A percentile compares a stretch with the other conserved stretches of the same genome.
Evolutionary conservation across 1,139 yeast genomes (phyloP).

Genomic region (Groenewaldozyma sp.): DNA sequence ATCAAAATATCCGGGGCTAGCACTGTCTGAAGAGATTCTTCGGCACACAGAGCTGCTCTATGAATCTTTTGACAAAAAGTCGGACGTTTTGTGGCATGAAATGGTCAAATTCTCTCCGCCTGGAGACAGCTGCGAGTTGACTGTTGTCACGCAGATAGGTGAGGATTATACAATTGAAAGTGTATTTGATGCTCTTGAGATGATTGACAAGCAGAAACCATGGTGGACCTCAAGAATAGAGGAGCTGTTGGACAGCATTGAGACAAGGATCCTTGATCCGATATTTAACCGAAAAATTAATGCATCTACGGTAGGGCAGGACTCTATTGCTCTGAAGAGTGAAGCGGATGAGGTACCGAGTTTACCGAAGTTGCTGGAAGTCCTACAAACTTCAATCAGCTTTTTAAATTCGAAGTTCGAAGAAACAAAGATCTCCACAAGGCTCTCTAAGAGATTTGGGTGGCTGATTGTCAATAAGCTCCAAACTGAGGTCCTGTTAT

Average conservation of each 20-base stretch:
- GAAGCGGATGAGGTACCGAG: background rate
- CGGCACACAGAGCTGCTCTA: constrained; percentile 11
- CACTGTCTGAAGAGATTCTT: constrained; percentile 11
- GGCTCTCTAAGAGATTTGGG: constrained; percentile 19
- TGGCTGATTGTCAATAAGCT: constrained; percentile 16
- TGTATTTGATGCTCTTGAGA: constrained; percentile 16
- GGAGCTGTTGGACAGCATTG: constrained; percentile 15
- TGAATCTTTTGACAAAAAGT: constrained; percentile 8
- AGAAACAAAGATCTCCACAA: constrained; percentile 12
- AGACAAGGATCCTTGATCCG: constrained; percentile 17
- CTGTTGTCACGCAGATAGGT: constrained; percentile 11
- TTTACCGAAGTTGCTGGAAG: constrained; percentile 4
- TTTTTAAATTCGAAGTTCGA: constrained; percentile 16
- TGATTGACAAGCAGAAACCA: constrained; percentile 10
- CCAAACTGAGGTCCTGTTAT: constrained; percentile 16
- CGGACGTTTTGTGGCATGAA: constrained; percentile 17
- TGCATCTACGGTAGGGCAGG: constrained; percentile 7
- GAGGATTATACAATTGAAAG: constrained; percentile 9
- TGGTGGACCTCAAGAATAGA: constrained; percentile 15
- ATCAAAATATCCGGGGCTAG: constrained; percentile 11
- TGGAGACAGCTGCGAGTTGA: constrained; percentile 7
- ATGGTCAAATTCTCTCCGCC: constrained; percentile 10
- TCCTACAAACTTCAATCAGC: constrained; percentile 11
- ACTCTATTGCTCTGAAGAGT: constrained; percentile 6
- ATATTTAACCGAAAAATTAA: constrained; percentile 13